Base-by-base conservation (phyloP, 495 filamentous ascomycete genomes). In the Penicillium parvum region DNA sequence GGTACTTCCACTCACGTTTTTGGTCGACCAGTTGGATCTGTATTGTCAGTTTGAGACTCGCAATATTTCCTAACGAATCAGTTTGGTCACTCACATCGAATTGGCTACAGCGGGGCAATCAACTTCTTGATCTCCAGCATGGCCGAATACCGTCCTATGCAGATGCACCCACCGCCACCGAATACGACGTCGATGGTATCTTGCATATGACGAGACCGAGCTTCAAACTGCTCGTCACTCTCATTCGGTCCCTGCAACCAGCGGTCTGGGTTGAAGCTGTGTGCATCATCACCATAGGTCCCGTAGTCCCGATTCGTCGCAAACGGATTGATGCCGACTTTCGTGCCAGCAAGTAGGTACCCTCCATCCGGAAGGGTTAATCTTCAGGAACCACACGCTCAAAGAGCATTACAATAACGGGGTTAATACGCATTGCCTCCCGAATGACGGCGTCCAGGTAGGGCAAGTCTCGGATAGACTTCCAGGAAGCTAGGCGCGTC, bases 101-200 rank as follows among this genome's bases (percentile, higher is more conserved):
- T 47, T 72, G 67, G 52, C 75, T 72, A 69, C 53, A 90, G 69
- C 40, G 74, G 84, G 28, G 86, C 85, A 38, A 89, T 79, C 41
- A 90, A 53, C 69, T 90, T 90, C 49, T 86, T 86, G 38, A 89
- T 82, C 73, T 90, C 86, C 60, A 90, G 47, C 63, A 85, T 57
- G 39, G 77, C 79, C 42, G 90, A 81, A 50, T 90, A 89, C 66
- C 76, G 75, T 3, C 84, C 84, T 41, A 86, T 83, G 58, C 84
- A 88, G 3, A 77, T 74, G 25, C 84, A 61, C 4, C 67, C 66
- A n/a, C 84, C 84, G 1, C 75, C 80, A 8, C 84, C 82, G 65
- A 84, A 88, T 19, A 62, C 67, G 10, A 78, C 58, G 48, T 74
- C 49, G n/a, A 53, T 36, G 4, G 50, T 54, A 40, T 57, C 47